Percentiles rank a stretch among this genome's conserved stretches.
Evolutionary conservation across 805 yeast species (phyloP).

Genomic region (Candida ulmi): DNA sequence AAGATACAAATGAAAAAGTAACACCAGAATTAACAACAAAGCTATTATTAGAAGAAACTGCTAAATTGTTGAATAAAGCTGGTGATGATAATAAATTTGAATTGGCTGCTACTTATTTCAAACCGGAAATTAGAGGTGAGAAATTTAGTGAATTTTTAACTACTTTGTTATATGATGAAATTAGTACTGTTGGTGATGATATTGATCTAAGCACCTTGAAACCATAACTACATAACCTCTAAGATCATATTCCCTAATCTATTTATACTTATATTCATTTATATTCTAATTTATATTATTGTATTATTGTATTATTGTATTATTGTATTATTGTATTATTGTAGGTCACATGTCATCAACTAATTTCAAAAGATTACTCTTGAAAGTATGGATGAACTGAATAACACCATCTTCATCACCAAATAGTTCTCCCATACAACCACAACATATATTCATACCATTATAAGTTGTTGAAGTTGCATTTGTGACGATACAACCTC

Average conservation of each 20-base stretch:
- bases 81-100: slow-evolving; percentile 54
- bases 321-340: no score
- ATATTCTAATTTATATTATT: no score
- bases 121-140: slow-evolving; percentile 67
- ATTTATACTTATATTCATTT: no score
- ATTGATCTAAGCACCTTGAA: slow-evolving; percentile 20
- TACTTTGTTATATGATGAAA: slow-evolving; percentile 65
- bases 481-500: no score
- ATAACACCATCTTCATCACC: slow-evolving; percentile 2
- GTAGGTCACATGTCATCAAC: no score
- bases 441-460: no score
- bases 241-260: no score
- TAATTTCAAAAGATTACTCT: no score
- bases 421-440: background rate
- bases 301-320: no score
- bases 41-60: slow-evolving; percentile 59
- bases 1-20: slow-evolving; percentile 52
- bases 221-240: background rate
- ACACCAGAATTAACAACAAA: slow-evolving; percentile 54
- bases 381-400: no score
- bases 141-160: slow-evolving; percentile 74
- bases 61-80: slow-evolving; percentile 41
- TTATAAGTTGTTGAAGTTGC: no score
- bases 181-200: slow-evolving; percentile 27
- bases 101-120: slow-evolving; percentile 62